Evolutionary conservation across 495 filamentous ascomycete genomes (phyloP), one percentile per base, ranked within the genome.

Genomic region (Hypoxylon fragiforme): DNA sequence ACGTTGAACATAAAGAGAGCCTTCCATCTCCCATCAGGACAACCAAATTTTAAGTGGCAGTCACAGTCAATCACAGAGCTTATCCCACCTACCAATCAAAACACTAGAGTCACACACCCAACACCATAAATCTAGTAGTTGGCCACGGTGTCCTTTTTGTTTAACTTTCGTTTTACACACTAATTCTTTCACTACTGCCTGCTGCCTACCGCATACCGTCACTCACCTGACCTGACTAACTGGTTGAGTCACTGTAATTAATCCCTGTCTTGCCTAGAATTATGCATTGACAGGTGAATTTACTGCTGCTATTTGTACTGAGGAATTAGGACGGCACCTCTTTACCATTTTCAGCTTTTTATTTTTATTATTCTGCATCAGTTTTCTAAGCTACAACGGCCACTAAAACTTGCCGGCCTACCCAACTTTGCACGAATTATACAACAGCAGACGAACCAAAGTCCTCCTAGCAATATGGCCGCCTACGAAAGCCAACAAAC

Each of bases 251-350:
- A 62, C 40, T 18, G 7, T 20, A 9, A 4, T 13, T 37, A 18
- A 48, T 12, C 44, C 54, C 28, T 42, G 48, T 63, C 19, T 24
- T 12, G 24, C 32, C 48, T 28, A 4, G 41, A 46, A 54, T 24
- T 26, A 63, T 63, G 59, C 59, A 34, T 45, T 63, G 44, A 34
- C 48, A 37, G 43, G 54, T 65, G 44, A 65, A 44, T 8, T 7
- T 43, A 30, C 4, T 34, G 18, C 26, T 52, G 55, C 50, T 58
- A 52, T 46, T 50, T 73, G 70, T 73, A 72, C 66, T 56, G 70
- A 70, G 68, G 69, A 69, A 61, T 60, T 67, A 63, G 67, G 70
- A 73, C 70, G 70, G 66, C 71, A 64, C 70, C 73, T 76, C 65
- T 54, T 45, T 71, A 69, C 66, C 14, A 16, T 42, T 49, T 54